Evolutionary conservation across 83 land plant species (phyloP).

Genomic region (Isoetes engelmannii): DNA sequence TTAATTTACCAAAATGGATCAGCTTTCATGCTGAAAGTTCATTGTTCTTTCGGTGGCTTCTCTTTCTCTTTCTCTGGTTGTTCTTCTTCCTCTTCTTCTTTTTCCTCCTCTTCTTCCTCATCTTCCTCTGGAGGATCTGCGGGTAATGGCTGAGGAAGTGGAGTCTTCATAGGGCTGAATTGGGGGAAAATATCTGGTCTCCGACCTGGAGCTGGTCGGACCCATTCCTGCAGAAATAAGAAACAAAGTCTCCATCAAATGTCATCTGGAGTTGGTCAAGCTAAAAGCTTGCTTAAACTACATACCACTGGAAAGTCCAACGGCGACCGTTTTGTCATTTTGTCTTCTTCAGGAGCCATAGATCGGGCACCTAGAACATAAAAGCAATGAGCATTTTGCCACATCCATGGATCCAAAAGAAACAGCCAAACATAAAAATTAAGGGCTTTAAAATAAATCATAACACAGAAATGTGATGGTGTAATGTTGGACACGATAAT

Average conservation of each 20-base stretch:
- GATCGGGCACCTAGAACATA: conserved; percentile 5
- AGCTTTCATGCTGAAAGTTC: too few species aligned
- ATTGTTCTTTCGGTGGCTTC: too few species aligned
- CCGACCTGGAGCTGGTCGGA: conserved; percentile 32
- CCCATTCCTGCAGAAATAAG: conserved; percentile 27
- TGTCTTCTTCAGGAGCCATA: conserved; percentile 41
- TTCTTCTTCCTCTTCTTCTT: conserved; percentile 31
- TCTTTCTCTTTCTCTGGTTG: conserved; percentile 30
- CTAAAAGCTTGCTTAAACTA: background rate
- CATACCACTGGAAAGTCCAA: conserved; percentile 34
- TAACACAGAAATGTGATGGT: too few species aligned
- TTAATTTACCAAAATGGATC: too few species aligned
- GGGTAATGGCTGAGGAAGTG: conserved; percentile 29
- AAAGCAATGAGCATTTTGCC: too few species aligned
- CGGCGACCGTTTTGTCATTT: conserved; percentile 39
- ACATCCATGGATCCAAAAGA: too few species aligned
- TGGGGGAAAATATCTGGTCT: conserved; percentile 38
- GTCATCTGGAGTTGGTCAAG: background rate
- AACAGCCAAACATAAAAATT: too few species aligned
- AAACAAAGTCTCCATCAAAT: background rate
- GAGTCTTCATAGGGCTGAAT: conserved; percentile 36
- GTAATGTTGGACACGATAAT: too few species aligned
- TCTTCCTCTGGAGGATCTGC: conserved; percentile 36
- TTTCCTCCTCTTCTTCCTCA: conserved; percentile 27
- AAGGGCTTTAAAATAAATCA: too few species aligned